Conservation (phyloP, 2,329 filamentous ascomycete species). For the Tolypocladium endophyticum region DNA sequence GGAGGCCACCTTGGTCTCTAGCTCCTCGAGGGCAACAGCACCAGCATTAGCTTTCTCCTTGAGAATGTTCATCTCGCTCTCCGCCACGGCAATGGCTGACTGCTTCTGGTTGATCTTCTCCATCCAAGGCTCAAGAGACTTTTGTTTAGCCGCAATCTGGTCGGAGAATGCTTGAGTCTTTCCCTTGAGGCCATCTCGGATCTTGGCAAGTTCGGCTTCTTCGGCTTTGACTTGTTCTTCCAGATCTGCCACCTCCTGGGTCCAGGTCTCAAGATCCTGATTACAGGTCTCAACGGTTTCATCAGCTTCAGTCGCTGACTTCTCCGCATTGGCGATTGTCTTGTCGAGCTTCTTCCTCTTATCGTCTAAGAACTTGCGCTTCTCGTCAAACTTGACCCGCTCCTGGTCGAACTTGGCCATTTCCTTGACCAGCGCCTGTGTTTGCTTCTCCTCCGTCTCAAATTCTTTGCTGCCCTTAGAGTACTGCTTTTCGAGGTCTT, state of each 20-base stretch:
- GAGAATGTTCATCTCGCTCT: conserved; percentile 88
- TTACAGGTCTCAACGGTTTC: conserved; percentile 68
- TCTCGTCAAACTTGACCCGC: conserved; percentile 94
- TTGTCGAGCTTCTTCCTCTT: conserved; percentile 97
- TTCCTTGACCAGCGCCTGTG: conserved; percentile 71
- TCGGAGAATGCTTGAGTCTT: conserved; percentile 95
- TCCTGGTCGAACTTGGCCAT: conserved; percentile 93
- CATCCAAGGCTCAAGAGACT: conserved; percentile 89
- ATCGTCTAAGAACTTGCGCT: conserved; percentile 81
- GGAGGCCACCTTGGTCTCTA: conserved; percentile 64
- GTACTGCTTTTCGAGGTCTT: conserved; percentile 76
- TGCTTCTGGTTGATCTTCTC: conserved; percentile 96
- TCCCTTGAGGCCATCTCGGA: conserved; percentile 80
- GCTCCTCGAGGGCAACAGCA: conserved; percentile 71
- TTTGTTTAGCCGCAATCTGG: conserved; percentile 84
- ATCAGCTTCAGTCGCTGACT: conserved; percentile 62
- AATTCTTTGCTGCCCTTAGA: conserved; percentile 74
- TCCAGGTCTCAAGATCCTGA: conserved; percentile 67
- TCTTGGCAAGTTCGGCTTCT: conserved; percentile 70
- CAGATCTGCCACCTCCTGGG: conserved; percentile 62
- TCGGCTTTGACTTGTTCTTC: conserved; percentile 69
- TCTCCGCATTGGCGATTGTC: conserved; percentile 65
- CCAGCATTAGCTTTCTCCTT: conserved; percentile 83
- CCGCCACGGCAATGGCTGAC: conserved; percentile 84
- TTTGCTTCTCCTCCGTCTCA: conserved; percentile 71